These are phyloP conservation scores for Starmerella cellae DNA, from an alignment of 805 yeast species.

Conservation along the genomic window DNA sequence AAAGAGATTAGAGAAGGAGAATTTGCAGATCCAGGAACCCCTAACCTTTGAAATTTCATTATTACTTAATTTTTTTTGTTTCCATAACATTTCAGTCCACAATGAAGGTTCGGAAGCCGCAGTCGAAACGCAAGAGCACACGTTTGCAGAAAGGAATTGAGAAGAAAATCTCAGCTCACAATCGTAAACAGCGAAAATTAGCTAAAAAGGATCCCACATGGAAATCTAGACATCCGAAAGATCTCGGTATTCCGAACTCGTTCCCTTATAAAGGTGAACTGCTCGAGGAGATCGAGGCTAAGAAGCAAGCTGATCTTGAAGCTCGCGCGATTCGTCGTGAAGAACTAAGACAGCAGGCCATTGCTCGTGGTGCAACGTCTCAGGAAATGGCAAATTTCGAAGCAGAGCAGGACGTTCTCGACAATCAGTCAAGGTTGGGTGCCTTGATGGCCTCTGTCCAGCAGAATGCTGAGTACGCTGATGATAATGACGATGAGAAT, in stretches of 20 bases:
- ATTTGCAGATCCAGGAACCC: background rate
- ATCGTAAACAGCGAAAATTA: constrained; percentile 66
- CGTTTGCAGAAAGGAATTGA: constrained; percentile 93
- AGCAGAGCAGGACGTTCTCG: constrained; percentile 27
- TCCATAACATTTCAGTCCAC: background rate
- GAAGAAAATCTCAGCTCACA: constrained; percentile 87
- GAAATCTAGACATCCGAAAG: constrained; percentile 73
- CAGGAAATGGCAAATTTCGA: constrained; percentile 31
- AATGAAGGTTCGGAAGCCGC: constrained; percentile 25
- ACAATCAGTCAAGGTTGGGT: constrained; percentile 45
- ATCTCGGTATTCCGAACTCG: constrained; percentile 87
- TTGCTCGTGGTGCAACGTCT: constrained; percentile 30
- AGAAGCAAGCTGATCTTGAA: constrained; percentile 35
- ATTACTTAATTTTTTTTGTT: constrained; percentile 4
- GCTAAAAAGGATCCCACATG: constrained; percentile 88
- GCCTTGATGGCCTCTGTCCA: constrained; percentile 87
- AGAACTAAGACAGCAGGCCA: constrained; percentile 26
- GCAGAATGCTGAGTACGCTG: constrained; percentile 66
- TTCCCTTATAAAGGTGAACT: constrained; percentile 89
- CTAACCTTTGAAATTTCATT: background rate
- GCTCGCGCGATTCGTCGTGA: constrained; percentile 30
- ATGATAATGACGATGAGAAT: constrained; percentile 33
- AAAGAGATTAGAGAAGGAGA: background rate
- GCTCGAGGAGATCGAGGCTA: constrained; percentile 40
- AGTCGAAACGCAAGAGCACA: constrained; percentile 65